These are phyloP conservation scores for Trichoderma asperellum DNA, from an alignment of 2,329 filamentous ascomycete genomes.

Conservation along the genomic window DNA sequence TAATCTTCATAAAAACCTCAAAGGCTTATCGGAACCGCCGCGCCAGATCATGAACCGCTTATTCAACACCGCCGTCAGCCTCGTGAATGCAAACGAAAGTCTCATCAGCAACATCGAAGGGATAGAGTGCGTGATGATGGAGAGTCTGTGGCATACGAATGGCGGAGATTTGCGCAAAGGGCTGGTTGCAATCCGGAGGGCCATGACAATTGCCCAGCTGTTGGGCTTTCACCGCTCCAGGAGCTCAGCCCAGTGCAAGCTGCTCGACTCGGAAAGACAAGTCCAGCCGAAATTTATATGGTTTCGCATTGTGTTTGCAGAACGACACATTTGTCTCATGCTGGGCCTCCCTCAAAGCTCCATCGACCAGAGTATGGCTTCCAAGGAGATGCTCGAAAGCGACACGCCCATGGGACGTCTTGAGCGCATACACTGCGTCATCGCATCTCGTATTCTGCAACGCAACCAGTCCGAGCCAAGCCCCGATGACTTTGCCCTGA, in stretches of 20 bases:
- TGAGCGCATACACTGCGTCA: conserved; percentile 39
- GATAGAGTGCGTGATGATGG: conserved; percentile 55
- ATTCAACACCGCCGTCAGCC: not conserved
- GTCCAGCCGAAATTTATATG: conserved; percentile 38
- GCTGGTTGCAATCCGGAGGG: conserved; percentile 52
- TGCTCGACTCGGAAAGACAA: conserved; percentile 8
- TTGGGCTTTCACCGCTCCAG: conserved; percentile 32
- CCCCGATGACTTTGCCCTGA: conserved; percentile 34
- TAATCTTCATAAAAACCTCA: not conserved
- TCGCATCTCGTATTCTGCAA: conserved; percentile 45
- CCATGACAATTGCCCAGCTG: conserved; percentile 51
- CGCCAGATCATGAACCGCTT: not conserved
- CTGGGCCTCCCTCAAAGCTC: conserved; percentile 45
- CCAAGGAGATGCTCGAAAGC: conserved; percentile 29
- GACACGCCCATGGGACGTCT: conserved; percentile 38
- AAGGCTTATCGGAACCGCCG: not conserved
- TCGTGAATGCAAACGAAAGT: conserved; percentile 52
- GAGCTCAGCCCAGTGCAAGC: conserved; percentile 4
- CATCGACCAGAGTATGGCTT: conserved; percentile 32
- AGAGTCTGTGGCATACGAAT: conserved; percentile 52
- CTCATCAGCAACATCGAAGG: conserved; percentile 51
- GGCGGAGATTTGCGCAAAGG: conserved; percentile 50
- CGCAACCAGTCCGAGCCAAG: conserved; percentile 40
- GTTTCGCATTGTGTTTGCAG: conserved; percentile 45
- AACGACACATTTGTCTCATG: conserved; percentile 46